Base-by-base conservation (phyloP, 2,329 filamentous ascomycete species). In the Cordyceps fumosorosea region DNA sequence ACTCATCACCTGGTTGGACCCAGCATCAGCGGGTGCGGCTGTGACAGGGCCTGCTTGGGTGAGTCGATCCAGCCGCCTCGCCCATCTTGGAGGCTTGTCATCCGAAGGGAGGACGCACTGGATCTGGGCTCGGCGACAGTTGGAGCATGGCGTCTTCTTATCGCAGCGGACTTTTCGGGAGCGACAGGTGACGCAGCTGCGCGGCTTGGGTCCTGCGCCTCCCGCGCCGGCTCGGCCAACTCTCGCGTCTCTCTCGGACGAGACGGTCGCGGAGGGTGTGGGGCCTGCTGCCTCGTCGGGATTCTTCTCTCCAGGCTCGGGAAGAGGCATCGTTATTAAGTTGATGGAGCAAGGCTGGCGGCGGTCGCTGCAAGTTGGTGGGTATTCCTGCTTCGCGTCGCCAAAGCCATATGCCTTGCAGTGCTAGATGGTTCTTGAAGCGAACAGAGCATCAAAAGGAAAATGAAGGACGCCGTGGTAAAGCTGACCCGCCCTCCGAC, bases 151-250 rank as follows among this genome's bases (percentile, higher is more conserved):
- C 3, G 78, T 79, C 50, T 73, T 70, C 69, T 84, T 84, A 68
- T 85, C 80, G 69, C 83, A 86, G 51, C 81, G 80, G 5, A 85
- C 82, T 65, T 85, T 85, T 52, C 83, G 81, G 40, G 71, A 74
- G 50, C 82, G 77, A 64, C 82, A 85, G 3, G 78, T 75, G 5
- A 80, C 73, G 58, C 81, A 83, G 68, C 80, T 82, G 58, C 80
- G 78, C 56, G 68, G 69, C 66, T 80, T 77, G 44, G 64, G 22
- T 47, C 18, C n/a, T 34, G 14, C 11, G 29, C 18, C 44, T 11
- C 16, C 51, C 10, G 14, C 37, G 24, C 57, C 20, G 1, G 58
- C 47, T 24, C 56, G 32, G 34, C 44, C 37, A 53, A 47, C 16
- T 50, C 50, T 37, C 34, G 59, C 52, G 26, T 47, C 5, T 63